Evolutionary conservation across 1,284 basidiomycete genomes (phyloP), one percentile per base, ranked within the genome.

Genomic region (Papiliotrema laurentii): DNA sequence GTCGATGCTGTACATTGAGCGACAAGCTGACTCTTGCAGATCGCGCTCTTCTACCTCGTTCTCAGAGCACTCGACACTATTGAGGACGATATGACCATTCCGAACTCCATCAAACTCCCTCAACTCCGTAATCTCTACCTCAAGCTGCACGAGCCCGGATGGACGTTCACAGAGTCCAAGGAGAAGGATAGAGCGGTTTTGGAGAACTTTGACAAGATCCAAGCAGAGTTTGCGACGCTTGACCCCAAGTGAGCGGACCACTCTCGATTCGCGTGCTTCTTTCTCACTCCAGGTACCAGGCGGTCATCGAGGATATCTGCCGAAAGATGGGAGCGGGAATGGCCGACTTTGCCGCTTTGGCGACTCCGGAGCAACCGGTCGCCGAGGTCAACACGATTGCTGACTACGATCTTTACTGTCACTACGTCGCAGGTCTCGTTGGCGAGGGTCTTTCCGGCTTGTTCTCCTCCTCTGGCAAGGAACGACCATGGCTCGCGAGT

Each of bases 81-180:
- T 53, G 94, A 99, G 73, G 94, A 98, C 71, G 94, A 99, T 77
- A 98, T 97, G 92, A 89, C 92, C 2, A 82, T 99, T 50, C 80
- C 87, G 1, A 86, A 92, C 71, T 77, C 83, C 11, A 75, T 84
- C 60, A 99, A 99, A 71, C 86, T 94, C 51, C 86, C 88, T 10
- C 66, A 97, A 14, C 79, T 99, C 33, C 83, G 89, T 36, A 75
- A 83, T 14, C 94, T 97, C 75, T 84, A 96, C 76, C 76, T 84
- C 63, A 83, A 86, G 60, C 85, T 89, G 11, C 77, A 87, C 24
- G 83, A 85, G 18, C 84, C 86, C 0, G 92, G 90, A 18, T 98
- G 93, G 92, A 87, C 79, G 19, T 98, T 90, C 69, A 78, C 79
- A 38, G 89, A 83, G 3, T 87, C 89, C 1, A 78, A 86, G 43